Base-by-base conservation (phyloP, 805 yeast genomes). In the Komagataella phaffii region DNA sequence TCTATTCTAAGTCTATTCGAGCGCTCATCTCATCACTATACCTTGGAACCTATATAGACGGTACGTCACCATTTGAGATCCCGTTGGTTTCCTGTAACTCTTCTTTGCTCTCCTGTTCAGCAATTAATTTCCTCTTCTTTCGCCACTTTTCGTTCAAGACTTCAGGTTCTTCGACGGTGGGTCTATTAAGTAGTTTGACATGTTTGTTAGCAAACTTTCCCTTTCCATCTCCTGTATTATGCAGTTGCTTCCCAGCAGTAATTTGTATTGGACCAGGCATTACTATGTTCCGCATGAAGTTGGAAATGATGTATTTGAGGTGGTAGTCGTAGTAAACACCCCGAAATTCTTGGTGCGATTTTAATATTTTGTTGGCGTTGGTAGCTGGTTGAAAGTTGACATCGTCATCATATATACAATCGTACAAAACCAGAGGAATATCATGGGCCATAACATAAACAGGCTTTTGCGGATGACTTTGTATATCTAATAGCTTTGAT, bases 361-460 rank as follows among this genome's bases (percentile, higher is more conserved):
- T 71, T 17, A 67, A 60, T 8, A 71, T 57, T 55, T 74, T 78
- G 24, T 62, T 58, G 52, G 72, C 72, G 2, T 61, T 54, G 1
- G 61, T 55, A 3, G 66, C 60, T 6, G 21, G 55, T 0, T 60
- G 61, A 96, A 96, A 91, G 55, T 80, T 82, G 67, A 89, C 73
- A 2, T 74, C 75, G 4, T 61, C 66, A 6, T 80, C 79, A 61
- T 78, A 93, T 12, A 76, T 78, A 65, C 98, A 91, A 61, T 91
- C 95, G 62, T 84, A 89, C 45, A 93, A 68, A 3, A 91, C 82
- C 57, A 93, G 70, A 1, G 99, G 99, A 6, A 84, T 68, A 57
- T 91, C 98, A 61, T 84, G 77, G 0, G 96, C 98, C 87, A 91
- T 87, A 46, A 81, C 89, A 61, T 85, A 93, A 3, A 75, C 67